Evolutionary conservation across 129 eudicot species (phyloP), one percentile per base, ranked within the genome.

Genomic region (Heracleum sosnowskyi): DNA sequence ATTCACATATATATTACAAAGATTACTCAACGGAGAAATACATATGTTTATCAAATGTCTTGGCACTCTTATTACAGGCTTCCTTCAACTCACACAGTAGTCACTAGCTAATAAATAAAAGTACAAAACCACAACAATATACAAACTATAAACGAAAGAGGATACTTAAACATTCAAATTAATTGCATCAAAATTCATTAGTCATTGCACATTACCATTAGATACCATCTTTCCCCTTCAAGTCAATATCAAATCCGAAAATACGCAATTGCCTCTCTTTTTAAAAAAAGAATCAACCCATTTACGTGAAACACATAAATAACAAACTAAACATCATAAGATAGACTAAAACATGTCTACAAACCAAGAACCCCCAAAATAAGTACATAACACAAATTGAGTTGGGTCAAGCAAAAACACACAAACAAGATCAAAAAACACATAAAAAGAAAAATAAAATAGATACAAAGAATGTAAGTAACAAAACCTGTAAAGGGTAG

Each of bases 401-500:
- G 55, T 26, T 62, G 8, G n/a, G 24, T 40, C 15, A 0, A 37
- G 44, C 49, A 33, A 11, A 81, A 83, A 53, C 72, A 31, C 11
- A 28, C 49, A 70, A 70, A 53, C 16, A 29, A 51, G 34, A 47
- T 42, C 10, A 41, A 5, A 73, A 63, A 10, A 57, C 33, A 78
- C 35, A 16, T 41, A 29, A 0, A 37, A 39, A 41, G 1, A 29
- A 66, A 75, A 15, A 24, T 51, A 33, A 51, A 78, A 76, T 35
- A 36, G 17, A 20, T n/a, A n/a, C 63, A 26, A 26, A 64, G 37
- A 57, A 7, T 20, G 35, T 55, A 35, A 24, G 63, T 62, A 42
- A 15, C 11, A 13, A 22, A 22, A 77, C 41, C 98, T 94, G 87
- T 84, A 90, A 69, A 94, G 97, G 39, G 97, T 86, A 41, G 92